A percentile compares a stretch with the other conserved stretches of the same genome.
These are phyloP conservation scores for Neocatenulostroma microsporum DNA, from an alignment of 2,329 filamentous ascomycete species.

Conservation along the genomic window DNA sequence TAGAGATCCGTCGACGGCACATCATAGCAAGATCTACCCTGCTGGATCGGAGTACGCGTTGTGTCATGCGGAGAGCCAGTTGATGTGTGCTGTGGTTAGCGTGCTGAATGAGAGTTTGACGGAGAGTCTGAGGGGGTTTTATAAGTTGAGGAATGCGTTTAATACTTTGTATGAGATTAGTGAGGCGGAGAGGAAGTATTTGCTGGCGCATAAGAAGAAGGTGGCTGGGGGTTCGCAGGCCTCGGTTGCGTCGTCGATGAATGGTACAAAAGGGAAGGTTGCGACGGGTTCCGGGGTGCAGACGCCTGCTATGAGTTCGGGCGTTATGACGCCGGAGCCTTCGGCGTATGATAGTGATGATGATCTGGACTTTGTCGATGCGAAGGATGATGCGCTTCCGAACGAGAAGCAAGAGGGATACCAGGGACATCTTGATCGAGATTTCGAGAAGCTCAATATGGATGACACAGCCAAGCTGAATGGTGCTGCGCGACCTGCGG, in stretches of 20 bases:
- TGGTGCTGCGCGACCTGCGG: too few relatives aligned
- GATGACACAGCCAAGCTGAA: slow-evolving; percentile 15
- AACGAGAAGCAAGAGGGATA: too few relatives aligned
- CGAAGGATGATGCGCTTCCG: slow-evolving; percentile 43
- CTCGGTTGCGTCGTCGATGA: neutral
- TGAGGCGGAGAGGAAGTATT: slow-evolving; percentile 59
- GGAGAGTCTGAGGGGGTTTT: slow-evolving; percentile 84
- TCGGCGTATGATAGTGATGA: slow-evolving; percentile 29
- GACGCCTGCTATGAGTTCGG: slow-evolving; percentile 10
- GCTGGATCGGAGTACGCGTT: slow-evolving; percentile 81
- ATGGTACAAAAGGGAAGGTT: slow-evolving; percentile 25
- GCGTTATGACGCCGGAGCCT: slow-evolving; percentile 12
- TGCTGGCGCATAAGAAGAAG: slow-evolving; percentile 19
- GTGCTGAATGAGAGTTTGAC: slow-evolving; percentile 89
- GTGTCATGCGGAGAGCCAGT: slow-evolving; percentile 73
- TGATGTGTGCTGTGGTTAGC: slow-evolving; percentile 81
- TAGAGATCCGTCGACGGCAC: slow-evolving; percentile 48
- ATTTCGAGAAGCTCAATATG: slow-evolving; percentile 19
- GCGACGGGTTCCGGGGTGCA: neutral
- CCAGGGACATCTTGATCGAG: too few relatives aligned
- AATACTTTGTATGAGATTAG: slow-evolving; percentile 72
- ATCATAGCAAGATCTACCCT: slow-evolving; percentile 61
- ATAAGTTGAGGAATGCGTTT: slow-evolving; percentile 84
- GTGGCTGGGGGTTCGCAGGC: slow-evolving; percentile 1
- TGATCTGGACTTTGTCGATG: slow-evolving; percentile 51